Evolutionary conservation across 2,329 filamentous ascomycete species (phyloP).

Genomic region (Fusarium illudens): DNA sequence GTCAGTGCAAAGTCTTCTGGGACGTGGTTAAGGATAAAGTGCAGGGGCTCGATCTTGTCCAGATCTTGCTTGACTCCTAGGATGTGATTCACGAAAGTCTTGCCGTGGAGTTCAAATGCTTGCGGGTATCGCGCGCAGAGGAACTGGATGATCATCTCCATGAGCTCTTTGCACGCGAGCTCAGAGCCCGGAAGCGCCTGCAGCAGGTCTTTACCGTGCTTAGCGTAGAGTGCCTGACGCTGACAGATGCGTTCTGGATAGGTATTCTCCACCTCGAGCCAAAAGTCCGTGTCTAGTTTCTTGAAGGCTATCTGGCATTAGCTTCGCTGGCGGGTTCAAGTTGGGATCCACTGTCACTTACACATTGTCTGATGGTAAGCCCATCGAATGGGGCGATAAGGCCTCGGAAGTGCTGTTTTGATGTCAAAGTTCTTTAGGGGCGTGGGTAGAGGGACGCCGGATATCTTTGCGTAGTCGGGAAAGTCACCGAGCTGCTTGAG

Average conservation of each 20-base stretch:
- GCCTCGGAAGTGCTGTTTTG: slow-evolving; percentile 71
- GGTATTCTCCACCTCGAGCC: slow-evolving; percentile 84
- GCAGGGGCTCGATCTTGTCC: slow-evolving; percentile 68
- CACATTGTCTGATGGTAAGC: slow-evolving; percentile 91
- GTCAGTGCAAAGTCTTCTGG: slow-evolving; percentile 87
- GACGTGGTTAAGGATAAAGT: slow-evolving; percentile 77
- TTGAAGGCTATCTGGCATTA: slow-evolving; percentile 66
- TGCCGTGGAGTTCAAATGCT: slow-evolving; percentile 71
- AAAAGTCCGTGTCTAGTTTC: slow-evolving; percentile 84
- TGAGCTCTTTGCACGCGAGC: slow-evolving; percentile 82
- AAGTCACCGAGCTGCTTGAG: slow-evolving; percentile 77
- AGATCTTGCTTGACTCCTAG: slow-evolving; percentile 70
- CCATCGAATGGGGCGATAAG: slow-evolving; percentile 86
- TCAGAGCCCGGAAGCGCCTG: slow-evolving; percentile 77
- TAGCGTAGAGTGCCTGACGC: slow-evolving; percentile 69
- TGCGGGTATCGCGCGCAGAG: slow-evolving; percentile 80
- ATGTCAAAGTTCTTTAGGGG: slow-evolving; percentile 74
- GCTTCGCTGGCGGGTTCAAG: slow-evolving; percentile 36
- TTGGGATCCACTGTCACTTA: slow-evolving; percentile 48
- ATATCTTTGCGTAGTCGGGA: slow-evolving; percentile 78
- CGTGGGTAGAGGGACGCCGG: slow-evolving; percentile 75
- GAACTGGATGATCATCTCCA: slow-evolving; percentile 87
- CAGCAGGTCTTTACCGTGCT: slow-evolving; percentile 71
- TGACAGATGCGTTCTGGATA: slow-evolving; percentile 74
- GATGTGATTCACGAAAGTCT: slow-evolving; percentile 73